Evolutionary conservation across 139 green algal species (phyloP), one percentile per base, ranked within the genome.

Genomic region (Mesotaenium endlicherianum): DNA sequence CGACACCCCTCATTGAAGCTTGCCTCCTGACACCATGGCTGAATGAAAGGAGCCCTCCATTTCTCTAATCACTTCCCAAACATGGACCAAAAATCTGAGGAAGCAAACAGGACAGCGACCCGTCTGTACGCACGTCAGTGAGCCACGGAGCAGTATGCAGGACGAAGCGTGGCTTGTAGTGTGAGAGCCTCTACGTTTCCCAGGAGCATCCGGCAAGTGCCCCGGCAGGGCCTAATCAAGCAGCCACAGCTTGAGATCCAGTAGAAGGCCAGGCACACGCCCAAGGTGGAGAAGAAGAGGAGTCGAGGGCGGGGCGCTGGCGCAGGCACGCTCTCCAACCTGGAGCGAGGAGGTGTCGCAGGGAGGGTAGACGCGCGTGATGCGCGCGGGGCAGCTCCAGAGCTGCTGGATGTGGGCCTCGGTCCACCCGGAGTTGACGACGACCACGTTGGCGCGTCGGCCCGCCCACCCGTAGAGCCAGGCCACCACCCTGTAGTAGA

Each of bases 371-470:
- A 98, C 95, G 17, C 89, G 81, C 20, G 17, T 57, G 3, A 80
- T 70, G 14, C 30, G 30, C 6, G 70, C 67, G 8, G 60, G 43
- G 38, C 39, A 8, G 47, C 90, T 93, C 94, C 95, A 99, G 31
- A 98, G 79, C 67, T 82, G 49, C 50, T 41, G 8, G 11, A 99
- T 93, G 91, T 98, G 96, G 0, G 41, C 85, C n/a, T 74, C 71
- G 2, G 96, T 99, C 96, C 96, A 99, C n/a, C 76, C 92, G 8
- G 91, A 95, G 90, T 99, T 99, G 39, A 95, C 95, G 91, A 97
- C 95, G 17, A 92, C 92, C 45, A 92, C 64, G 42, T 81, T 42
- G 8, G 84, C 79, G 3, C 55, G 47, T 26, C 50, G 14, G 38
- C 84, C 85, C 6, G 72, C 84, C 20, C 74, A 57, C 14, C 92